Evolutionary conservation across 2,329 filamentous ascomycete species (phyloP), one percentile per base, ranked within the genome.

Genomic region (Verticillium longisporum): DNA sequence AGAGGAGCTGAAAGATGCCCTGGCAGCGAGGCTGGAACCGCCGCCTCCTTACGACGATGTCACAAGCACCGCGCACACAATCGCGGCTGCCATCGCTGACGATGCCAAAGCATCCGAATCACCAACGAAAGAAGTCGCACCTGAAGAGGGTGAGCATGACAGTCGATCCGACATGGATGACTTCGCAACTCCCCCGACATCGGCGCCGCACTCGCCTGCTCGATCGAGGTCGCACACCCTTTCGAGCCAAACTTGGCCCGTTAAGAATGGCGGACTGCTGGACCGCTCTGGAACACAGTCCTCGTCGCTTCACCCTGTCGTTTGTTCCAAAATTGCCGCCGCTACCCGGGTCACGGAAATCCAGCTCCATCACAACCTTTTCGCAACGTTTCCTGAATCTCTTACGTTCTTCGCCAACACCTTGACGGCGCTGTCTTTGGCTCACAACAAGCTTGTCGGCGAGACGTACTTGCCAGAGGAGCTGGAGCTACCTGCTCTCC

Each of bases 311-410:
- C 81, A 87, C 60, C 81, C 84, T 0, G 80, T 84, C 1, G 76
- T 82, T 18, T 84, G 76, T 70, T 87, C 81, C 61, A 82, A 76
- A 69, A 75, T 85, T 32, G 83, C 84, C 1, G 76, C 77, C 4
- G 79, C 69, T 63, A 84, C 81, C 70, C 80, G 71, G 53, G 78
- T 82, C 61, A 80, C 72, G 45, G 80, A 85, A 55, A 73, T 95
- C 1, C 85, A 88, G 63, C 79, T 97, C 45, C 88, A 93, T 60
- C 87, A 91, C 70, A 98, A 97, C 71, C 79, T 85, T 1, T 84
- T 97, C 60, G 83, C 84, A 0, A 75, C 75, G 4, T 83, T 97
- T 2, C 93, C 94, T 0, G 78, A 82, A 32, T 85, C 88, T 0
- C 79, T 97, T 13, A 85, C 83, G 18, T 86, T 89, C 67, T 88